These are phyloP conservation scores for Mycena indigotica DNA, from an alignment of 768 basidiomycete species.

Conservation along the genomic window DNA sequence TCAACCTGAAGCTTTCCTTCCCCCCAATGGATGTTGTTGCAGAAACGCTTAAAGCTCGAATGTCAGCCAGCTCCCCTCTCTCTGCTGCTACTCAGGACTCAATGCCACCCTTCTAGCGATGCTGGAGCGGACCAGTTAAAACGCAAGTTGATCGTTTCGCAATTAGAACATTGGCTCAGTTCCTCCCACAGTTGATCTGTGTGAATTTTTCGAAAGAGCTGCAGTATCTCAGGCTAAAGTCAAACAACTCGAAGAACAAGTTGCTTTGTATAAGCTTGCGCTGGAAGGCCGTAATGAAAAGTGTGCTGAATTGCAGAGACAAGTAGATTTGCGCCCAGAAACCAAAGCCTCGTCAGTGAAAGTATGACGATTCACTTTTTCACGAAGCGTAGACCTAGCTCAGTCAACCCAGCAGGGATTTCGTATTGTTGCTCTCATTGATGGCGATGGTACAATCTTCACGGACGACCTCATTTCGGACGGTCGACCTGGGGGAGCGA, in stretches of 20 bases:
- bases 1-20: too few species aligned
- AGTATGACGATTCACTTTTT: conserved; percentile 24
- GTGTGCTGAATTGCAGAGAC: conserved; percentile 33
- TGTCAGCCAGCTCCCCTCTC: conserved; percentile 15
- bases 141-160: conserved; percentile 27
- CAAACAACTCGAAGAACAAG: conserved; percentile 41
- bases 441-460: conserved; percentile 71
- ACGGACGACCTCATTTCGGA: conserved; percentile 50
- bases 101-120: conserved; percentile 7
- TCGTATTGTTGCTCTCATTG: conserved; percentile 55
- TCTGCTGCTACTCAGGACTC: background rate
- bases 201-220: conserved; percentile 37
- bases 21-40: background rate
- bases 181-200: conserved; percentile 39
- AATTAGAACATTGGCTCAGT: background rate
- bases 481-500: conserved; percentile 60
- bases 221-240: conserved; percentile 33
- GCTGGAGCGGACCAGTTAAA: conserved; percentile 38
- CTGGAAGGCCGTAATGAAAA: conserved; percentile 42
- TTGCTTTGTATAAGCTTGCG: conserved; percentile 46
- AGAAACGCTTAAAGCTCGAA: conserved; percentile 3
- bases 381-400: too few species aligned
- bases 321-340: conserved; percentile 32
- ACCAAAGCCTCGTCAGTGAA: conserved; percentile 47
- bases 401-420: conserved; percentile 43